Evolutionary conservation across 2,329 filamentous ascomycete genomes (phyloP).

Genomic region (Monilinia aucupariae): DNA sequence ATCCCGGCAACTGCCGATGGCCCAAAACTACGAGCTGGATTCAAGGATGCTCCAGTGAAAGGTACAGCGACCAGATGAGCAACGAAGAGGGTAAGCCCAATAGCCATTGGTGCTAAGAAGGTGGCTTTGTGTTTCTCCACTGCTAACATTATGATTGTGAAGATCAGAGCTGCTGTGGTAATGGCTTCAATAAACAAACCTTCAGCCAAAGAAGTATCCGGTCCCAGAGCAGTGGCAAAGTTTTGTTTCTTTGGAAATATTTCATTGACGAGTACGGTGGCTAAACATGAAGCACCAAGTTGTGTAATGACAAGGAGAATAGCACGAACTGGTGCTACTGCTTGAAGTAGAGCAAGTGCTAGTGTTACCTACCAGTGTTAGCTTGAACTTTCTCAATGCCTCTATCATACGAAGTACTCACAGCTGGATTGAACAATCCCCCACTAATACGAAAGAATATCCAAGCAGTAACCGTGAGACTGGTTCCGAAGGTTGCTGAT

Average conservation of each 20-base stretch:
- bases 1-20: conserved; percentile 42
- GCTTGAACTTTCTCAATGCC: background rate
- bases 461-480: conserved; percentile 49
- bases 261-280: conserved; percentile 40
- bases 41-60: conserved; percentile 44
- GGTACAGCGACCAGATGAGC: conserved; percentile 39
- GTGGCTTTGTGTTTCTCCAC: conserved; percentile 44
- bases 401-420: background rate
- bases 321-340: conserved; percentile 33
- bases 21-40: conserved; percentile 45
- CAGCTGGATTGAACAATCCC: conserved; percentile 48
- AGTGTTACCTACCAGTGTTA: conserved; percentile 32
- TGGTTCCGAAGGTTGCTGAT: conserved; percentile 34
- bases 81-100: conserved; percentile 38
- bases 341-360: conserved; percentile 37
- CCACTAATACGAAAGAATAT: conserved; percentile 49
- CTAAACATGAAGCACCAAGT: conserved; percentile 36
- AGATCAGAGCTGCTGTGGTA: conserved; percentile 44
- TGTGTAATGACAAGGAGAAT: conserved; percentile 35
- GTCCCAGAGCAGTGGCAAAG: conserved; percentile 42
- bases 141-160: conserved; percentile 47
- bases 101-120: conserved; percentile 44
- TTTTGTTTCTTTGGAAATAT: conserved; percentile 33
- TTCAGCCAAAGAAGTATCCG: conserved; percentile 39
- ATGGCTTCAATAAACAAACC: conserved; percentile 47